A percentile compares a stretch with the other conserved stretches of the same genome.
phyloP scores from a whole-genome alignment of 345 rosid species.

The Trapa incisa region DNA sequence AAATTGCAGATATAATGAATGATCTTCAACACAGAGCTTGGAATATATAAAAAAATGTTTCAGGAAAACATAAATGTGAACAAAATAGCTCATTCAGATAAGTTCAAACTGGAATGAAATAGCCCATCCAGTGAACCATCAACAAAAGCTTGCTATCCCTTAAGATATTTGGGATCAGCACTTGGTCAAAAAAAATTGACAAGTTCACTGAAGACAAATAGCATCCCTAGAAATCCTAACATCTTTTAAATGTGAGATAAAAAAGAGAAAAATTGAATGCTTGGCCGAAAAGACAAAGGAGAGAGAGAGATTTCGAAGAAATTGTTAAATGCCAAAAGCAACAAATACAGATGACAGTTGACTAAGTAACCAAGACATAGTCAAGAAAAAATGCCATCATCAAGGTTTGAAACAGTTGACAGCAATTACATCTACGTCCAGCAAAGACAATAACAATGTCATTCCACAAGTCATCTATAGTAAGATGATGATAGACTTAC shows the following conservation, averaged over 20 bases:
- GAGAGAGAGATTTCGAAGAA: not conserved
- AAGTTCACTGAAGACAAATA: not conserved
- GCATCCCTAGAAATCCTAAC: not conserved
- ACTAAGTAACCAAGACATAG: not conserved
- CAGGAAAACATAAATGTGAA: not conserved
- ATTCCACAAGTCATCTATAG: not conserved
- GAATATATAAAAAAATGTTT: not conserved
- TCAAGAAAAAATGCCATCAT: not conserved
- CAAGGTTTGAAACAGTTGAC: not conserved
- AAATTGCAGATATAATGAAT: not conserved
- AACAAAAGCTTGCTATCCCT: not conserved
- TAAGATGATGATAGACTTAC: constrained; percentile 21
- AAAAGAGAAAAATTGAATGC: not conserved
- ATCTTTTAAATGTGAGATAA: not conserved
- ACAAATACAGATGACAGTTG: not conserved
- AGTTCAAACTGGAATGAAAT: not conserved
- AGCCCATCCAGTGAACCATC: not conserved
- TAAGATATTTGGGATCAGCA: not conserved
- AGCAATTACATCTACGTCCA: no score
- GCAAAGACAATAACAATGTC: not conserved
- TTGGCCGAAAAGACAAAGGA: not conserved
- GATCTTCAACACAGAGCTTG: not conserved
- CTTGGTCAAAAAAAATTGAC: not conserved
- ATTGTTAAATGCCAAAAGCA: not conserved
- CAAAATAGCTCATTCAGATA: not conserved